Conservation (phyloP, 495 filamentous ascomycete species). For the Lepidopterella palustris region DNA sequence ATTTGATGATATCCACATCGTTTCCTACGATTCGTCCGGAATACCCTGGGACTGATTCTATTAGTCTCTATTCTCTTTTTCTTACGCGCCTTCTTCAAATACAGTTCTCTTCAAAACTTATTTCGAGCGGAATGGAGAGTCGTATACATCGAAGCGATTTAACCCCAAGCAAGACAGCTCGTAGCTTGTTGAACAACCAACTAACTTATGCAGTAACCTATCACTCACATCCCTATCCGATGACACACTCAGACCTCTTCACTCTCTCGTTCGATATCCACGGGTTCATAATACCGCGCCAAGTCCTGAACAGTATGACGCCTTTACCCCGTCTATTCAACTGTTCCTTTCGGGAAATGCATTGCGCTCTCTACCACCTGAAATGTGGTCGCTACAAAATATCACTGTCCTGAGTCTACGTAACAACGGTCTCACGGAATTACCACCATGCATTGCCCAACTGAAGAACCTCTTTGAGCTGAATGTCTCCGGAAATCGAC, state of each 20-base stretch:
- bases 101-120: too few relatives aligned
- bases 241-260: conserved; percentile 48
- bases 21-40: neutral
- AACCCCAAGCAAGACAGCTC: too few relatives aligned
- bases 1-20: too few relatives aligned
- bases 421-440: conserved; percentile 56
- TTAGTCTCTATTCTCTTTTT: too few relatives aligned
- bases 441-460: conserved; percentile 60
- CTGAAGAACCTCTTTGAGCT: conserved; percentile 58
- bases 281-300: conserved; percentile 37
- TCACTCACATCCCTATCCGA: conserved; percentile 13
- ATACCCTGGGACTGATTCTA: too few relatives aligned
- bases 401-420: conserved; percentile 67
- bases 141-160: too few relatives aligned
- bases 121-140: too few relatives aligned
- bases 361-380: conserved; percentile 46
- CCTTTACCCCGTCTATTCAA: conserved; percentile 51
- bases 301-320: conserved; percentile 42
- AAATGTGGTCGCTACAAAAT: conserved; percentile 48
- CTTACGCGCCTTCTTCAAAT: too few relatives aligned
- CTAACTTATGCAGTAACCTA: conserved; percentile 24
- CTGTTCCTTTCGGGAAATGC: conserved; percentile 60
- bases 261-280: conserved; percentile 50
- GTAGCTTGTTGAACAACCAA: too few relatives aligned
- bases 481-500: conserved; percentile 64